These are phyloP conservation scores for Gigaspora rosea DNA, from an alignment of 192 early-diverging fungal genomes.

Conservation along the genomic window DNA sequence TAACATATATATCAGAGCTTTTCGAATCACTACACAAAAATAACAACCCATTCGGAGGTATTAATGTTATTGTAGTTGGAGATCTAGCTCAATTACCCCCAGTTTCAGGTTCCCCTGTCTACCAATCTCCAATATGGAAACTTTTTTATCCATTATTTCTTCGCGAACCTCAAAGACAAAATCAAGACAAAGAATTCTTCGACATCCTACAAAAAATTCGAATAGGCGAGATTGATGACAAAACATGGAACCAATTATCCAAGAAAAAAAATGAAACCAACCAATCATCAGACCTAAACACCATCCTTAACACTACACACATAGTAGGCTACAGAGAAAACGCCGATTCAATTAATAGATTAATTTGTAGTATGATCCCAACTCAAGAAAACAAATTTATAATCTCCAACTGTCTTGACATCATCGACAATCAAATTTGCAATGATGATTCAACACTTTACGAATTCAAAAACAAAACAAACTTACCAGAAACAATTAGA, in stretches of 20 bases:
- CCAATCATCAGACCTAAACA: not conserved
- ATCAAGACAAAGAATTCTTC: not conserved
- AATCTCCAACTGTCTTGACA: no score
- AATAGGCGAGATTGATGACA: not conserved
- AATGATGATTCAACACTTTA: no score
- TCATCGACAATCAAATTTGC: no score
- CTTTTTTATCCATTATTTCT: conserved; percentile 13
- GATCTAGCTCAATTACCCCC: not conserved
- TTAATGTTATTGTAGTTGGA: not conserved
- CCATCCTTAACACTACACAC: not conserved
- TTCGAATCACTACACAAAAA: not conserved
- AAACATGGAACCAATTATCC: not conserved
- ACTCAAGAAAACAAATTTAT: not conserved
- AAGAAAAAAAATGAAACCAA: not conserved
- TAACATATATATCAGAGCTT: no score
- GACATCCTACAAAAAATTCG: not conserved
- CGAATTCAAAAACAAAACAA: no score
- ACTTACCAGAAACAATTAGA: no score
- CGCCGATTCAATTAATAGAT: not conserved
- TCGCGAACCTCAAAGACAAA: not conserved
- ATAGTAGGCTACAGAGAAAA: not conserved
- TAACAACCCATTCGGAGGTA: not conserved
- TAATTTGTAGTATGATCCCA: not conserved
- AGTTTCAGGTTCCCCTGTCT: not conserved
- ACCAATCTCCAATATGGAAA: not conserved